Conservation (phyloP, 1,284 basidiomycete species). For the Crepidotus sp. region DNA sequence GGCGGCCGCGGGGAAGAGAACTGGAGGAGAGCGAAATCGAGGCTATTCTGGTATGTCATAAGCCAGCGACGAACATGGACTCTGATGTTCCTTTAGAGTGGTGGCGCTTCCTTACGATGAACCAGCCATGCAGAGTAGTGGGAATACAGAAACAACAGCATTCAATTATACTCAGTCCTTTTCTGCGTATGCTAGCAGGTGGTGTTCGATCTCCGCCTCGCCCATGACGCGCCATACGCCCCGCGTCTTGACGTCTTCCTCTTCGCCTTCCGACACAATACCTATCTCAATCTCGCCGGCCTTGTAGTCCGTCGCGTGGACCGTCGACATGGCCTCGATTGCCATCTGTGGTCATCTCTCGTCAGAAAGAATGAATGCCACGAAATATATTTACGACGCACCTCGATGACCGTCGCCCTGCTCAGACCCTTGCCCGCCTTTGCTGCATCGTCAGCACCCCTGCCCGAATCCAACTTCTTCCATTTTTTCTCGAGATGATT, state of each 20-base stretch:
- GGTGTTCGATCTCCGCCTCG: slow-evolving; percentile 77
- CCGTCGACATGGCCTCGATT: slow-evolving; percentile 88
- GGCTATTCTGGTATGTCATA: slow-evolving; percentile 59
- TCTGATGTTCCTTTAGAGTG: slow-evolving; percentile 41
- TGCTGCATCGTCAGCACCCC: slow-evolving; percentile 65
- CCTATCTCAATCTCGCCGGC: slow-evolving; percentile 82
- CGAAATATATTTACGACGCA: slow-evolving; percentile 27
- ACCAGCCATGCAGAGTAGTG: slow-evolving; percentile 1
- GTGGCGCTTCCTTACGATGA: slow-evolving; percentile 56
- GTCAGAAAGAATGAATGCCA: slow-evolving; percentile 26
- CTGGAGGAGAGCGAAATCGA: slow-evolving; percentile 69
- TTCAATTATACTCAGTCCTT: slow-evolving; percentile 56
- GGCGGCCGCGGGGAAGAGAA: slow-evolving; percentile 48
- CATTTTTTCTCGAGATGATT: slow-evolving; percentile 98
- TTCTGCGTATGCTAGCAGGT: slow-evolving; percentile 87
- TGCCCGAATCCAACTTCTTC: slow-evolving; percentile 83
- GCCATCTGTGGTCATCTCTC: slow-evolving; percentile 65
- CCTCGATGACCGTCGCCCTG: slow-evolving; percentile 76
- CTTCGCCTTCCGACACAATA: slow-evolving; percentile 64
- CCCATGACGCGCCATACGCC: slow-evolving; percentile 81
- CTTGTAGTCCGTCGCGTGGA: slow-evolving; percentile 95
- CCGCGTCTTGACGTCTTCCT: slow-evolving; percentile 56
- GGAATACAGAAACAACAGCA: slow-evolving; percentile 11
- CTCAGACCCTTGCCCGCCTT: slow-evolving; percentile 59
- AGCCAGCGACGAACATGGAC: slow-evolving; percentile 7